These are phyloP conservation scores for Davidsoniella virescens DNA, from an alignment of 2,329 filamentous ascomycete genomes.

Conservation along the genomic window DNA sequence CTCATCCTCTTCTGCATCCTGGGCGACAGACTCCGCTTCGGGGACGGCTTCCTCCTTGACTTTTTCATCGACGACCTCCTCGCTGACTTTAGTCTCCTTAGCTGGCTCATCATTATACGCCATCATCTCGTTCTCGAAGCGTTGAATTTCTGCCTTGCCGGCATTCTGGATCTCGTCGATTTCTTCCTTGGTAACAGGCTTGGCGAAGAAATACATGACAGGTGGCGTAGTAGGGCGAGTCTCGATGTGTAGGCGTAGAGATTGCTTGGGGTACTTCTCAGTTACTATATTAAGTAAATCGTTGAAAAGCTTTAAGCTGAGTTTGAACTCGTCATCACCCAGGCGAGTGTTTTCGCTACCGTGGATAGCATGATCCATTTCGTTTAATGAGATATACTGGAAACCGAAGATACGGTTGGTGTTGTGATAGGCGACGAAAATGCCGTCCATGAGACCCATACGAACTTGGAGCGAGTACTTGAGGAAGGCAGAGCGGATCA, in stretches of 20 bases:
- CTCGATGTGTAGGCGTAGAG: conserved; percentile 69
- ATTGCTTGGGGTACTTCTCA: conserved; percentile 54
- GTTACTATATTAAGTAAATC: conserved; percentile 63
- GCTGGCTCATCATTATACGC: conserved; percentile 26
- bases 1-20: conserved; percentile 16
- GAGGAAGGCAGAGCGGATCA: conserved; percentile 85
- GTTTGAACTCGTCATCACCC: conserved; percentile 72
- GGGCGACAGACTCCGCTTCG: conserved; percentile 14
- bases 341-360: conserved; percentile 48
- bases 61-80: conserved; percentile 11
- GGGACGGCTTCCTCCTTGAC: conserved; percentile 12
- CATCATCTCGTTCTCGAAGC: conserved; percentile 49
- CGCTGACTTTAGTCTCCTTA: neutral
- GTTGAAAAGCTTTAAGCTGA: conserved; percentile 66
- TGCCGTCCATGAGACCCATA: conserved; percentile 96
- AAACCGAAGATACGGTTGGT: conserved; percentile 92
- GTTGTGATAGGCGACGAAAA: conserved; percentile 95
- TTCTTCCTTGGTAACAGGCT: conserved; percentile 60
- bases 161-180: conserved; percentile 59
- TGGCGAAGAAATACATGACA: conserved; percentile 79
- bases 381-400: conserved; percentile 72
- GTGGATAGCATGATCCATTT: conserved; percentile 87
- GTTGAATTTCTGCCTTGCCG: conserved; percentile 47
- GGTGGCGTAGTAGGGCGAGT: conserved; percentile 43
- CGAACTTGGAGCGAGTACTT: conserved; percentile 95